Conservation (phyloP, 371 early-diverging fungal genomes). For the Massospora cicadina region DNA sequence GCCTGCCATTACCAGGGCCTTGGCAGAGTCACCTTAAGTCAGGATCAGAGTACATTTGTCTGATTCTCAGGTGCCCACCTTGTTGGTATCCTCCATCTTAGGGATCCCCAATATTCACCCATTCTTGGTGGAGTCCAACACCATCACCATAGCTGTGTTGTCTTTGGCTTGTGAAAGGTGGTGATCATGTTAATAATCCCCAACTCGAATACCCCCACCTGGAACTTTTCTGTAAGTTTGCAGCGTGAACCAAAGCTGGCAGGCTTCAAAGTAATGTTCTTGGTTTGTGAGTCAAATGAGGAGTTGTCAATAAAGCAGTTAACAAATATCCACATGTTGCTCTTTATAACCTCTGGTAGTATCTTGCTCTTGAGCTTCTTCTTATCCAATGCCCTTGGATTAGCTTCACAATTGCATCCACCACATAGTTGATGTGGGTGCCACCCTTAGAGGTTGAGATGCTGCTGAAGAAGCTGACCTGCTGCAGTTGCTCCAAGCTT, state of each 20-base stretch:
- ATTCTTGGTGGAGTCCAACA: constrained; percentile 64
- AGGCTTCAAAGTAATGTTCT: constrained; percentile 88
- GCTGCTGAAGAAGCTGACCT: constrained; percentile 94
- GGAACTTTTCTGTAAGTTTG: constrained; percentile 60
- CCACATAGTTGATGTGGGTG: constrained; percentile 81
- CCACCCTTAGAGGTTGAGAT: constrained; percentile 98
- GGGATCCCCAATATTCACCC: constrained; percentile 65
- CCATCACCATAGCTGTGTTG: constrained; percentile 75
- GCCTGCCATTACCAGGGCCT: constrained; percentile 89
- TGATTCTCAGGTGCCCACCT: constrained; percentile 73
- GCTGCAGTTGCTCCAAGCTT: background rate
- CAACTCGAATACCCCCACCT: constrained; percentile 57
- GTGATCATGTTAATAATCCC: constrained; percentile 78
- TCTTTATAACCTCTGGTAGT: constrained; percentile 82
- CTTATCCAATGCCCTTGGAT: constrained; percentile 58
- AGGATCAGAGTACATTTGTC: constrained; percentile 90
- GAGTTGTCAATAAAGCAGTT: constrained; percentile 98
- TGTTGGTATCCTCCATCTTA: constrained; percentile 97
- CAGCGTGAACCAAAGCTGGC: constrained; percentile 85
- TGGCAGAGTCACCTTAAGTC: constrained; percentile 99
- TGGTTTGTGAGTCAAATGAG: constrained; percentile 98
- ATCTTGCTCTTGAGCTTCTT: constrained; percentile 65
- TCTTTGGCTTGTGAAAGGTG: constrained; percentile 63
- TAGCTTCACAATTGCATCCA: constrained; percentile 73
- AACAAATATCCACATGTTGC: constrained; percentile 88